Evolutionary conservation across 2,329 filamentous ascomycete genomes (phyloP), one percentile per base, ranked within the genome.

Genomic region (Raffaelea arxii): DNA sequence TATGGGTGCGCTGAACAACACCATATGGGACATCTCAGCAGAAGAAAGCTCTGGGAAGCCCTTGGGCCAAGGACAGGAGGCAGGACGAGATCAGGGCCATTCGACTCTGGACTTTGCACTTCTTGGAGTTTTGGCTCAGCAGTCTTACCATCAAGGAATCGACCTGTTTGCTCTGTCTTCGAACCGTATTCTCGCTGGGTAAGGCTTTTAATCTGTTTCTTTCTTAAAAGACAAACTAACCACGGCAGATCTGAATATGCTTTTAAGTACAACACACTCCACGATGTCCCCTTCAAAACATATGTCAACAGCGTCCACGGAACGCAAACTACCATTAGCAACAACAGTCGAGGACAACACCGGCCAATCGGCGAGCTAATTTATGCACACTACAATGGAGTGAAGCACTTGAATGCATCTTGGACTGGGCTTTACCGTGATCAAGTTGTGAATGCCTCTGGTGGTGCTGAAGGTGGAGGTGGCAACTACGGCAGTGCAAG

Each of bases 61-160:
- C 9, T 25, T 42, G 16, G 40, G 40, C 25, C 40, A 42, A 19
- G 40, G 40, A n/a, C 40, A 42, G 23, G 40, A 42, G 40, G 40
- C 40, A 3, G 40, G 40, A 16, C 40, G 40, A 12, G 40, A 42
- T 18, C 40, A 42, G 40, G 40, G 40, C 11, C 40, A 42, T 19
- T 14, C 40, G 16, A 42, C 32, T 24, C 40, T 42, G 4, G 40
- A 42, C 25, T 42, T 42, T 42, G 40, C 40, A 6, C 24, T 42
- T 24, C 40, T 42, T 3, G 40, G 40, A 10, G 18, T 18, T 7
- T 19, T 42, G 40, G 40, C 11, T 18, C 40, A 42, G 40, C 40
- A 42, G 40, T 19, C 24, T 18, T 42, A 42, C 40, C 27, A 42
- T 18, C 40, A 42, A 18, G 40, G 40, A 16, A 10, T 19, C 10